Evolutionary conservation across 2,329 filamentous ascomycete genomes (phyloP).

Genomic region (Paecilomyces fulvus): DNA sequence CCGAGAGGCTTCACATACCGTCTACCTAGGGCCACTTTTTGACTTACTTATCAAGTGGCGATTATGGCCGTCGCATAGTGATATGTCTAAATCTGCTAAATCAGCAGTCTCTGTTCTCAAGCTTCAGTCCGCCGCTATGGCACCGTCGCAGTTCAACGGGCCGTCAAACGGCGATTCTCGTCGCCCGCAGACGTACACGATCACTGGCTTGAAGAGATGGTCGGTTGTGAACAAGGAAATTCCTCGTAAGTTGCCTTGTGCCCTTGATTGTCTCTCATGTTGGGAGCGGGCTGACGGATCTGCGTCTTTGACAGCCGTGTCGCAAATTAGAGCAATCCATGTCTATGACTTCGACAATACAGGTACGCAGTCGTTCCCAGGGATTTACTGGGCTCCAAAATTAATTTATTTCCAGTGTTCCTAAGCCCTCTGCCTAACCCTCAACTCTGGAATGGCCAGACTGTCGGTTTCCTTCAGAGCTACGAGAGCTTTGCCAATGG

Average conservation of each 20-base stretch:
- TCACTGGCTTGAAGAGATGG: slow-evolving; percentile 75
- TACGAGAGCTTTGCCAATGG: slow-evolving; percentile 72
- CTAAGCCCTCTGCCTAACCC: slow-evolving; percentile 82
- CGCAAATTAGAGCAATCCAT: slow-evolving; percentile 70
- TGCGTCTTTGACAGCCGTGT: slow-evolving; percentile 39
- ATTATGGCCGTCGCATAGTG: slow-evolving; percentile 1
- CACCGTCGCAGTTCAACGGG: slow-evolving; percentile 19
- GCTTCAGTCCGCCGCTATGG: slow-evolving; percentile 15
- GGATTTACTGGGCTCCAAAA: not conserved
- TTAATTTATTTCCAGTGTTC: slow-evolving; percentile 55
- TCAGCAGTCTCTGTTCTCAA: slow-evolving; percentile 22
- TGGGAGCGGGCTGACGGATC: not conserved
- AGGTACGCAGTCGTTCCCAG: slow-evolving; percentile 42
- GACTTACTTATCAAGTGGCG: slow-evolving; percentile 1
- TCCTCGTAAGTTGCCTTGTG: slow-evolving; percentile 45
- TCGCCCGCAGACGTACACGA: slow-evolving; percentile 40
- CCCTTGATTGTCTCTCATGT: not conserved
- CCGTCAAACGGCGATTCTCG: slow-evolving; percentile 13
- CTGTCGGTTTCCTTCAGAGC: slow-evolving; percentile 66
- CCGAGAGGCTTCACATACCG: not conserved
- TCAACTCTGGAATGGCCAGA: slow-evolving; percentile 72
- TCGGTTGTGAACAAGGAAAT: slow-evolving; percentile 66
- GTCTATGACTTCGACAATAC: slow-evolving; percentile 99
- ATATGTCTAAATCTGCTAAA: slow-evolving; percentile 28
- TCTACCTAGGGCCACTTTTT: not conserved